Evolutionary conservation across 176 grass and related monocot species (phyloP).

Genomic region (Cocos nucifera): DNA sequence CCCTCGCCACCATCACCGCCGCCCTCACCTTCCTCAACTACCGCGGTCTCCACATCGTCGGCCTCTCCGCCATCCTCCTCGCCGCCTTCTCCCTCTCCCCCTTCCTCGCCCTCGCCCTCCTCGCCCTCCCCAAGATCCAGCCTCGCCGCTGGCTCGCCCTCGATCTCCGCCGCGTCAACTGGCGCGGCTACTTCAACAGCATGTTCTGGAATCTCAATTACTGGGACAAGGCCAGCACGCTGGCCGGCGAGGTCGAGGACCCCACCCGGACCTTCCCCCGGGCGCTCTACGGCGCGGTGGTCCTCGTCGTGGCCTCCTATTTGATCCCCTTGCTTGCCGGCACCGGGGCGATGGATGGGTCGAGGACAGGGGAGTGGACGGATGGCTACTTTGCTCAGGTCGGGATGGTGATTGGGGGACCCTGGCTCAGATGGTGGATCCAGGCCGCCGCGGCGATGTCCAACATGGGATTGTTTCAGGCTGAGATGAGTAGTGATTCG

Average conservation of each 20-base stretch:
- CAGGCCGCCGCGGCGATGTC: conserved; percentile 84
- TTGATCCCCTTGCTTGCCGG: conserved; percentile 70
- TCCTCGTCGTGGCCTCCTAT: conserved; percentile 66
- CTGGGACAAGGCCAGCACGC: conserved; percentile 95
- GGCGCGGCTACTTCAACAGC: conserved; percentile 68
- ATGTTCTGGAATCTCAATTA: conserved; percentile 99
- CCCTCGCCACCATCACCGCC: conserved; percentile 46
- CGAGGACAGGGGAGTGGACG: conserved; percentile 58
- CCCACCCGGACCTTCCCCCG: conserved; percentile 51
- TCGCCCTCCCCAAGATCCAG: conserved; percentile 64
- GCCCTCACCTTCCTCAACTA: conserved; percentile 88
- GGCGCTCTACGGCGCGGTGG: conserved; percentile 65
- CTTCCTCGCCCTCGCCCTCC: conserved; percentile 59
- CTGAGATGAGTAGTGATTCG: conserved; percentile 94
- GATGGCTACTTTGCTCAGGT: conserved; percentile 83
- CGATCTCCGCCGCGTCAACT: conserved; percentile 28
- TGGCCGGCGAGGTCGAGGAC: conserved; percentile 79
- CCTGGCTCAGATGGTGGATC: conserved; percentile 79
- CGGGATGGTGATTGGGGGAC: conserved; percentile 54
- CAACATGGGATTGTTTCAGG: conserved; percentile 95
- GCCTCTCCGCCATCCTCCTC: conserved; percentile 63
- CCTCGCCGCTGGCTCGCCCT: conserved; percentile 69
- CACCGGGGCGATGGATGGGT: conserved; percentile 50
- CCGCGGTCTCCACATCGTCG: conserved; percentile 75
- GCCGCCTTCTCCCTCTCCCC: conserved; percentile 87